Percentiles rank a stretch among this genome's conserved stretches.
Conservation (phyloP, 2,329 filamentous ascomycete genomes). For the Bipolaris oryzae region DNA sequence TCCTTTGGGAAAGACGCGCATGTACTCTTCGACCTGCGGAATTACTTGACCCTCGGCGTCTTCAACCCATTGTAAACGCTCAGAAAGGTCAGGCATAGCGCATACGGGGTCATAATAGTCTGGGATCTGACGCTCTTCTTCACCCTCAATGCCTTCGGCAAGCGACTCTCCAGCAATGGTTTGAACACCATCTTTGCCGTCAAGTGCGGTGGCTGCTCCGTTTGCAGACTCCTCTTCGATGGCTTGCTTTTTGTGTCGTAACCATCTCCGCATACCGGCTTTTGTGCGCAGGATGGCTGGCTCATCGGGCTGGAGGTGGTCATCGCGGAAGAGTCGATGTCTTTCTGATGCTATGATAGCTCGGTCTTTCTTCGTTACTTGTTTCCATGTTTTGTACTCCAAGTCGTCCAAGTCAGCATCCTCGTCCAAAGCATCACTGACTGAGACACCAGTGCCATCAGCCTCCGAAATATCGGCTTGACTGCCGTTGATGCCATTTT, state of each 20-base stretch:
- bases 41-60: conserved; percentile 88
- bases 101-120: conserved; percentile 93
- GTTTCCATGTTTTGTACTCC: conserved; percentile 98
- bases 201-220: conserved; percentile 54
- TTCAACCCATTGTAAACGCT: conserved; percentile 83
- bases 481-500: conserved; percentile 64
- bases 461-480: conserved; percentile 87
- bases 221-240: conserved; percentile 51
- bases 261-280: conserved; percentile 85
- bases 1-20: conserved; percentile 76
- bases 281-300: conserved; percentile 85
- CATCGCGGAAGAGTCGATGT: conserved; percentile 81
- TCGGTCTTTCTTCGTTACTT: conserved; percentile 95
- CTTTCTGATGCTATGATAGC: conserved; percentile 85
- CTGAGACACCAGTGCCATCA: conserved; percentile 70
- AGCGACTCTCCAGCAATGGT: conserved; percentile 72
- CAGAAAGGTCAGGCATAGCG: conserved; percentile 81
- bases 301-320: conserved; percentile 84
- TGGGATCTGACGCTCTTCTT: conserved; percentile 80
- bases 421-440: conserved; percentile 72
- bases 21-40: conserved; percentile 83
- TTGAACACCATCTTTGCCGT: conserved; percentile 55
- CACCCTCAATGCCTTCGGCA: conserved; percentile 87
- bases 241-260: conserved; percentile 77
- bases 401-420: conserved; percentile 84